Conservation (phyloP, 441 rosid genomes). For the Brassica balearica region DNA sequence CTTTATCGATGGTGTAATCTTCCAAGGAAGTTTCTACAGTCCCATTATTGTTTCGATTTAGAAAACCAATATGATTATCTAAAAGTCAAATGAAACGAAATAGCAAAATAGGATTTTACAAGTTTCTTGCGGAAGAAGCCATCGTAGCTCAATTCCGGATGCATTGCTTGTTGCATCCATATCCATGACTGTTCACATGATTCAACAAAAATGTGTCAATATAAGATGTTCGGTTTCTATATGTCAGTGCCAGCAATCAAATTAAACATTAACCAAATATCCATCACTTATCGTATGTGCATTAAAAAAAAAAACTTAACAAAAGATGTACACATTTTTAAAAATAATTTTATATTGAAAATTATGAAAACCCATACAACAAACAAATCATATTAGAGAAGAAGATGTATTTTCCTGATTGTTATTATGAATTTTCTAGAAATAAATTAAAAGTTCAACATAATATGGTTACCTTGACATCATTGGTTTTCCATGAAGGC, state of each 20-base stretch:
- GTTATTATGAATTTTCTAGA: not conserved
- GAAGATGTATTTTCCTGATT: not conserved
- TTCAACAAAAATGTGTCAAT: slow-evolving; percentile 13
- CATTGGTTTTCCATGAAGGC: slow-evolving; percentile 86
- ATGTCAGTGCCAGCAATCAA: too few relatives aligned
- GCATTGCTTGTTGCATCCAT: slow-evolving; percentile 99
- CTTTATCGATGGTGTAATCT: slow-evolving; percentile 65
- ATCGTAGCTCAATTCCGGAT: slow-evolving; percentile 85
- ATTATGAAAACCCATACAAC: not conserved
- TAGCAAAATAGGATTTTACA: slow-evolving; percentile 44
- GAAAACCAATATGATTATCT: not conserved
- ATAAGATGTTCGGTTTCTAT: not conserved
- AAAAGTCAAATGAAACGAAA: not conserved
- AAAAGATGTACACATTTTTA: not conserved
- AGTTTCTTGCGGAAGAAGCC: slow-evolving; percentile 81
- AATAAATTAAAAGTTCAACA: not conserved
- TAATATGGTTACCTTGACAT: slow-evolving; percentile 67
- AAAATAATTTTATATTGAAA: not conserved
- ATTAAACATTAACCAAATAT: too few relatives aligned
- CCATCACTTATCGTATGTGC: not conserved
- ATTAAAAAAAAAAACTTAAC: not conserved
- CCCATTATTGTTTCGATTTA: not conserved
- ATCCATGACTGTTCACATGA: slow-evolving; percentile 81
- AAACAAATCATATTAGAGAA: not conserved
- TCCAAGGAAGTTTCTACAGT: slow-evolving; percentile 34